Conservation (phyloP, 2,329 filamentous ascomycete genomes). For the Escovopsis sp. region DNA sequence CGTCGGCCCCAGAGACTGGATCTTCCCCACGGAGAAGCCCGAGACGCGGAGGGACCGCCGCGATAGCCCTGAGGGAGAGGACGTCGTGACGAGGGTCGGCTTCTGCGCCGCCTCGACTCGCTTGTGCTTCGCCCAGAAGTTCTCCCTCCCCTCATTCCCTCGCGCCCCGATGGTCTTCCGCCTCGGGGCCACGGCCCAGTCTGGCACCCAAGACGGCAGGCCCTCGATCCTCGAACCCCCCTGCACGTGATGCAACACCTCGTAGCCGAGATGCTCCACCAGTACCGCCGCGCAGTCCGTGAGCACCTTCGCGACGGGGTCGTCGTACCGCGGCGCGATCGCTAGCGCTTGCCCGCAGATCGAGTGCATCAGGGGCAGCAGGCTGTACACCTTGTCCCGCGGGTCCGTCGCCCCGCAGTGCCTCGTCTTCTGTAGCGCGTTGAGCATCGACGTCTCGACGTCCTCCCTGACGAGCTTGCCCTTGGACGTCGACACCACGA, state of each 20-base stretch:
- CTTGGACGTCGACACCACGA: neutral
- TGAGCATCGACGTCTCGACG: neutral
- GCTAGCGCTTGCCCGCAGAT: neutral
- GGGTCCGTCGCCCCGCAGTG: neutral
- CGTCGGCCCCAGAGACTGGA: neutral
- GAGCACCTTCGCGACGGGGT: neutral
- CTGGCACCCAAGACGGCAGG: neutral
- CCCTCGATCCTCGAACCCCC: neutral
- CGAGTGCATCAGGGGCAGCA: neutral
- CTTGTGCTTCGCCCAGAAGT: neutral
- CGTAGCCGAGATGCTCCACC: neutral
- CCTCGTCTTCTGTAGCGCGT: neutral
- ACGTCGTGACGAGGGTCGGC: neutral
- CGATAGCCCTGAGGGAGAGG: neutral
- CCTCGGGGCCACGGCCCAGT: neutral
- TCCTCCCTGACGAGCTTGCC: neutral
- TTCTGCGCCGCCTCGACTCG: neutral
- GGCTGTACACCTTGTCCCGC: neutral
- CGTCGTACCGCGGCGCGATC: neutral
- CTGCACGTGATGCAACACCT: neutral
- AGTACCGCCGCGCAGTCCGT: neutral
- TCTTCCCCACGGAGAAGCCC: neutral
- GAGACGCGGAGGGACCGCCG: neutral
- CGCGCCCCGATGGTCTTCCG: neutral
- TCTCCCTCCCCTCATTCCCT: neutral